Conservation (phyloP, 2,329 filamentous ascomycete species). For the Ceratocystis papillata region DNA sequence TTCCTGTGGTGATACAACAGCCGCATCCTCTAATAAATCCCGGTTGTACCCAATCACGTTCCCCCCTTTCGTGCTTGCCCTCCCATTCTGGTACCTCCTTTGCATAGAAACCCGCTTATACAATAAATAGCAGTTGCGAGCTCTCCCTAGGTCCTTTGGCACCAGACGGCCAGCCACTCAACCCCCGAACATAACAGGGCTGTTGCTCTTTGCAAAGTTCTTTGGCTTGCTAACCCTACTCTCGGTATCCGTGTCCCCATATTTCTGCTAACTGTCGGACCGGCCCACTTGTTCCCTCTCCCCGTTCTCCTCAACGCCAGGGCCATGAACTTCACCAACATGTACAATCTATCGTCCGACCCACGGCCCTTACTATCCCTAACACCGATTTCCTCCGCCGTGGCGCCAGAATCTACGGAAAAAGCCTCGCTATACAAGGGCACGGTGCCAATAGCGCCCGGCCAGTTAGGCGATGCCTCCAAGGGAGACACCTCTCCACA, state of each 20-base stretch:
- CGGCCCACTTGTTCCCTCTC: neutral
- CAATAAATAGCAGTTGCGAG: no score
- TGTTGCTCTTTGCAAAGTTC: no score
- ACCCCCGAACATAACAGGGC: no score
- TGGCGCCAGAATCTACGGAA: neutral
- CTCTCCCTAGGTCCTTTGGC: no score
- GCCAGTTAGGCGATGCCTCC: neutral
- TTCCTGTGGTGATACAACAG: no score
- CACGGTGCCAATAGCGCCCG: neutral
- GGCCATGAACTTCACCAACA: conserved; percentile 2
- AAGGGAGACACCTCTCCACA: neutral
- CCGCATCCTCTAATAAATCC: no score
- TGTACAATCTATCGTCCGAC: neutral
- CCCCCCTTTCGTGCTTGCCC: neutral
- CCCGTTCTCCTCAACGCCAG: neutral
- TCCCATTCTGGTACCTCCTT: neutral
- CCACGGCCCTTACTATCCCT: neutral
- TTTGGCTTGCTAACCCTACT: no score
- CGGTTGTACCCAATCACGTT: neutral
- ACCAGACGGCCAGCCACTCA: no score
- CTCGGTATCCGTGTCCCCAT: no score
- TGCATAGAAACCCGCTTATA: no score
- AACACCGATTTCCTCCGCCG: neutral
- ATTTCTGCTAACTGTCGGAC: no score
- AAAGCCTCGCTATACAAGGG: neutral